Evolutionary conservation across 345 rosid species (phyloP), one percentile per base, ranked within the genome.

Genomic region (Passiflora organensis): DNA sequence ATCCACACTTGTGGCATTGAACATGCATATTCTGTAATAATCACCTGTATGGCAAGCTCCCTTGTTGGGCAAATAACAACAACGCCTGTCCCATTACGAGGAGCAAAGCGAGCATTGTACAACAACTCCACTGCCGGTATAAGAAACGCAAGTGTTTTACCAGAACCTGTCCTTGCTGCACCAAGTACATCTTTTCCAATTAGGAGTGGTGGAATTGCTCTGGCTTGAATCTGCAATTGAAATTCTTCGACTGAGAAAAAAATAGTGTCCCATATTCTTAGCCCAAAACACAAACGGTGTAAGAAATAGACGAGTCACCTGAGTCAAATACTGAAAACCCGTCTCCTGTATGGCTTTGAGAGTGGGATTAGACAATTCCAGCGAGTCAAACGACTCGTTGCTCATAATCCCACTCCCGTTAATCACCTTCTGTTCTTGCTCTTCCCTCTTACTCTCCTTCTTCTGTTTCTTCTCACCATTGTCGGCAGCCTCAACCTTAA

Each of bases 81-180:
- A 45, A 85, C 89, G 53, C 97, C 97, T 0, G 87, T 75, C 46
- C 97, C 96, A 55, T 86, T 87, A 60, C 85, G 80, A 64, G 97
- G 88, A 54, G 82, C 21, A 23, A 89, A 93, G 41, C 16, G 80
- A 49, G 77, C 78, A 64, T 82, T 83, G 63, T 67, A 75, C 47
- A 93, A 68, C 81, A 89, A 74, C 75, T 93, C 99, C 2, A 85
- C 81, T 24, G 97, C 97, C 6, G 97, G 99, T 48, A 89, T 72
- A 46, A 93, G 78, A 55, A 93, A 93, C 24, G 97, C 97, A 59
- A 93, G 84, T 18, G 99, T 89, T 71, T 94, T 94, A 57, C 99
- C 99, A 56, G 99, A 86, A 64, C 97, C 99, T 0, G 96, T 94
- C 74, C 97, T 83, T 8, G 99, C 99, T 58, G 97, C 96, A 59